A percentile compares a stretch with the other conserved stretches of the same genome.
Conservation (phyloP, 169 alveolate species). For the Eimeria tenella region DNA sequence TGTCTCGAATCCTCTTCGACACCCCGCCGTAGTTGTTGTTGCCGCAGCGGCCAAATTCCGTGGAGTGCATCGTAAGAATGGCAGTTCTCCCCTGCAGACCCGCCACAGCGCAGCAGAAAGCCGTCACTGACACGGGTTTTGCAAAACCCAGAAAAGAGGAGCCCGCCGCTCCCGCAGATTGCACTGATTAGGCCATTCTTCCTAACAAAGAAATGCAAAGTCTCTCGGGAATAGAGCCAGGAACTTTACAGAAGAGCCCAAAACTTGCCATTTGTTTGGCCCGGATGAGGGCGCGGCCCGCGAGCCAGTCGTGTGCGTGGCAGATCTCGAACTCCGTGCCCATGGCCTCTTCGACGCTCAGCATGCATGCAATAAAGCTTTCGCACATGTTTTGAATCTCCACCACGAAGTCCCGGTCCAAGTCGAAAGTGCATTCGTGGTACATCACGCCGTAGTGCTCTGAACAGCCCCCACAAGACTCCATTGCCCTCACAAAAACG, state of each 20-base stretch:
- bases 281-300: slow-evolving; percentile 84
- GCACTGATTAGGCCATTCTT: too few species aligned
- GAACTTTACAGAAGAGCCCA: not conserved
- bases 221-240: too few species aligned
- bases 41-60: slow-evolving; percentile 89
- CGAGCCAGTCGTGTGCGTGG: slow-evolving; percentile 90
- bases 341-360: slow-evolving; percentile 76
- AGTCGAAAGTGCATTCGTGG: slow-evolving; percentile 84
- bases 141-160: not conserved
- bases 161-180: not conserved
- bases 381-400: slow-evolving; percentile 88
- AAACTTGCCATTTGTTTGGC: slow-evolving; percentile 77
- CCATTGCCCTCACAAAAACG: slow-evolving; percentile 84
- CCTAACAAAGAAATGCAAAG: too few species aligned
- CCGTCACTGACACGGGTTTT: too few species aligned
- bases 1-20: slow-evolving; percentile 84
- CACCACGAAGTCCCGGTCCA: slow-evolving; percentile 85
- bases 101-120: not conserved
- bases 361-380: slow-evolving; percentile 83
- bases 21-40: slow-evolving; percentile 87
- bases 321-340: slow-evolving; percentile 83
- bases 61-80: slow-evolving; percentile 87
- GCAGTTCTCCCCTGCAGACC: slow-evolving; percentile 81
- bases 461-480: slow-evolving; percentile 75
- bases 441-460: slow-evolving; percentile 83